A percentile compares a stretch with the other conserved stretches of the same genome.
phyloP scores from a whole-genome alignment of 1,139 yeast genomes.

The Wickerhamomyces sp. region DNA sequence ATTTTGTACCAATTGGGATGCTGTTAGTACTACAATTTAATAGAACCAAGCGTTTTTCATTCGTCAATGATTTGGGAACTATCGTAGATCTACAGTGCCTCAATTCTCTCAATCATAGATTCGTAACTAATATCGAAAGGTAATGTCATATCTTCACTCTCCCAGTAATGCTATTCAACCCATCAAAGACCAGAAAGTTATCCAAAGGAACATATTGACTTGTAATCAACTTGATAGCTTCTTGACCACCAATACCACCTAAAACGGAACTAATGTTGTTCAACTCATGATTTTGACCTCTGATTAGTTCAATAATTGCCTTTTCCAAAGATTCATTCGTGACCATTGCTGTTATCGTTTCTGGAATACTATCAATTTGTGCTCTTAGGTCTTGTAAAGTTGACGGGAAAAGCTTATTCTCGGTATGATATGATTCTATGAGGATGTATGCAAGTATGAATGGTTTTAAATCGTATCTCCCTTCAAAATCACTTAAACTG shows the following conservation, averaged over 20 bases:
- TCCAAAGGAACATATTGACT: conserved; percentile 72
- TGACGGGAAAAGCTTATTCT: neutral
- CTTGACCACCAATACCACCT: conserved; percentile 87
- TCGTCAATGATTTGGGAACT: too few relatives aligned
- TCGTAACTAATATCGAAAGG: too few relatives aligned
- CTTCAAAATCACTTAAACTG: conserved; percentile 4
- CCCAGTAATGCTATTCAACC: conserved; percentile 49
- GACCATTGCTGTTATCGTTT: conserved; percentile 4
- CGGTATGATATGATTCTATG: conserved; percentile 1
- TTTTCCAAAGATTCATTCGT: conserved; percentile 15
- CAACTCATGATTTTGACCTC: conserved; percentile 38
- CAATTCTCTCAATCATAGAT: too few relatives aligned
- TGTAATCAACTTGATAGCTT: conserved; percentile 58
- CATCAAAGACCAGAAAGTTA: conserved; percentile 66
- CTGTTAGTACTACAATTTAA: too few relatives aligned
- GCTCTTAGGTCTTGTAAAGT: neutral
- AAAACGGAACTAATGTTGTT: conserved; percentile 48
- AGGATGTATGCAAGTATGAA: neutral
- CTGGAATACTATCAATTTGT: conserved; percentile 5
- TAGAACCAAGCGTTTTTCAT: too few relatives aligned
- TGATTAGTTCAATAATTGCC: conserved; percentile 28
- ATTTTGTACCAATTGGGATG: too few relatives aligned
- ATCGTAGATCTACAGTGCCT: too few relatives aligned
- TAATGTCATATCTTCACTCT: conserved; percentile 27
- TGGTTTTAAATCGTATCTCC: conserved; percentile 1